Evolutionary conservation across 441 rosid species (phyloP), one percentile per base, ranked within the genome.

Genomic region (Populus tomentosa): DNA sequence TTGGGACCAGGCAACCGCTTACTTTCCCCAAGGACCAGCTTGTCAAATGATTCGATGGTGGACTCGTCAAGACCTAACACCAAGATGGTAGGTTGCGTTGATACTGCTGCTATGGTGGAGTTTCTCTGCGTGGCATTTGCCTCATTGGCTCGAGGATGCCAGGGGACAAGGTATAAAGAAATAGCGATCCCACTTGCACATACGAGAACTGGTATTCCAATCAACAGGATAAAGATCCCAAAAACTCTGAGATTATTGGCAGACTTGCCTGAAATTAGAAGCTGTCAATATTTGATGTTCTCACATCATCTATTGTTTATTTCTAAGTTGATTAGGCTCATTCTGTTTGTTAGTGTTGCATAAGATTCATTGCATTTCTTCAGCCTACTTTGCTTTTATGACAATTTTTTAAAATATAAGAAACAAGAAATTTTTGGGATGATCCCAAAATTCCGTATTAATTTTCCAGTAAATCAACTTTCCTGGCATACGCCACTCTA

Each of bases 21-120:
- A 80, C 98, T 91, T 70, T 92, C 96, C 0, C 94, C 97, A 0
- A 92, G 84, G 13, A 86, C 92, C 70, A 93, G 62, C 85, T 88
- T 92, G 56, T 89, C 76, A 30, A 86, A 95, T 10, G 98, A 88
- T 46, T 90, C 90, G 53, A 89, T 95, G n/a, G 92, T 87, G 63
- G 88, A 77, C 33, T 90, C 92, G 11, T 92, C 95, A 67, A 91
- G 84, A 11, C 98, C 97, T 32, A 59, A 77, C 24, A 50, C 33
- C 13, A 30, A 30, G 20, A 35, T 14, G 64, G 59, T 18, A 2
- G 88, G 84, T 16, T 84, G 88, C 1, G 84, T 89, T 14, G 77
- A 16, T 40, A 82, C 82, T 38, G 82, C 63, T 0, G 86, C 76
- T 16, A 76, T 33, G 11, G 35, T 3, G 1, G 72, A 18, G 24